Conservation (phyloP, 768 basidiomycete species). For the Russula olivacea region DNA sequence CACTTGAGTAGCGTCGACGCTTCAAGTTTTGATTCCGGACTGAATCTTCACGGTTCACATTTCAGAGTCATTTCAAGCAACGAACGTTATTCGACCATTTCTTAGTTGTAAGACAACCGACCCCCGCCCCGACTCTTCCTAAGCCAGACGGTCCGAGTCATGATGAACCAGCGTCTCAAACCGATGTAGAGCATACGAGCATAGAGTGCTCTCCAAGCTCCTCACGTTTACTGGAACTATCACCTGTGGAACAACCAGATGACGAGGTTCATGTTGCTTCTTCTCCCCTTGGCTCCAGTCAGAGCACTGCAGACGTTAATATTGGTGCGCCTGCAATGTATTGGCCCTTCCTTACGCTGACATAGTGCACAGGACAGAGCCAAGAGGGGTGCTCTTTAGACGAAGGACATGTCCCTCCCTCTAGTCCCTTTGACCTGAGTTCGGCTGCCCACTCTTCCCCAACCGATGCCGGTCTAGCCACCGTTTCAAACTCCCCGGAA, state of each 20-base stretch:
- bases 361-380: neutral
- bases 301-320: neutral
- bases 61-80: conserved; percentile 26
- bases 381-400: neutral
- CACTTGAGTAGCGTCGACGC: neutral
- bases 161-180: neutral
- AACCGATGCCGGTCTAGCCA: neutral
- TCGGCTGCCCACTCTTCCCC: neutral
- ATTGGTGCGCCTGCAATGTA: conserved; percentile 6
- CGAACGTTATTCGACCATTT: conserved; percentile 28
- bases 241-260: neutral
- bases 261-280: neutral
- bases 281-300: neutral
- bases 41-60: neutral
- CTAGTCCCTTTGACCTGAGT: conserved; percentile 2
- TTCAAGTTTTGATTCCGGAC: neutral
- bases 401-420: neutral
- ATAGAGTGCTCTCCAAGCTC: neutral
- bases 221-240: neutral
- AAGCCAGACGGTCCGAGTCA: neutral
- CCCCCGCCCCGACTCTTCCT: neutral
- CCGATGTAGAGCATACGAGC: neutral
- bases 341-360: neutral
- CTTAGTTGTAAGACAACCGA: neutral
- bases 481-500: neutral